phyloP scores from a whole-genome alignment of 2,329 filamentous ascomycete species.

The Aspergillus texensis region DNA sequence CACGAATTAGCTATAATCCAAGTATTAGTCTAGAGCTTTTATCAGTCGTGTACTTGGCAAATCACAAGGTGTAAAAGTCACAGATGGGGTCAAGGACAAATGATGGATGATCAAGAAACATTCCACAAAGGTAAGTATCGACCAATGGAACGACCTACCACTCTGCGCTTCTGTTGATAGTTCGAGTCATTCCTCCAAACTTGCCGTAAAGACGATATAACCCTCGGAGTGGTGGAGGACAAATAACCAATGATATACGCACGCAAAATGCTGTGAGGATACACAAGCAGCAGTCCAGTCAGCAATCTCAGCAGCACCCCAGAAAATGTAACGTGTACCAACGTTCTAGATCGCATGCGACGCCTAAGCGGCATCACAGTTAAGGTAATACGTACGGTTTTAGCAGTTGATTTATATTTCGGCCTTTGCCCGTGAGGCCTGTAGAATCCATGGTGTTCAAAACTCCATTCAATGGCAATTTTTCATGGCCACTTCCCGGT shows the following conservation, averaged over 20 bases:
- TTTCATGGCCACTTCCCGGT: conserved; percentile 26
- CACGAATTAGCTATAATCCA: conserved; percentile 38
- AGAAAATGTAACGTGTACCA: conserved; percentile 2
- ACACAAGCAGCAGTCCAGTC: conserved; percentile 1
- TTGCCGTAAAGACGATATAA: conserved; percentile 43
- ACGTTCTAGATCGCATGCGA: conserved; percentile 6
- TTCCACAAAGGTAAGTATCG: conserved; percentile 8
- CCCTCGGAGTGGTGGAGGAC: conserved; percentile 49
- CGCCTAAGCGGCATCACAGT: background rate
- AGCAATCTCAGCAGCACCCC: conserved; percentile 3
- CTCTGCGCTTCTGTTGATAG: conserved; percentile 35
- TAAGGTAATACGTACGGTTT: conserved; percentile 37
- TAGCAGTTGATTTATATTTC: conserved; percentile 27
- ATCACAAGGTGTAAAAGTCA: background rate
- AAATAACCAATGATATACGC: conserved; percentile 54
- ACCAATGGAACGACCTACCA: conserved; percentile 34
- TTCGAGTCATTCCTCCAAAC: conserved; percentile 37
- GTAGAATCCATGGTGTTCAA: conserved; percentile 30
- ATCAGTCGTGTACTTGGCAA: background rate
- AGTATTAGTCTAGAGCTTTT: background rate
- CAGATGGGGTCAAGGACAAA: background rate
- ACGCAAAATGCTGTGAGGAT: conserved; percentile 39
- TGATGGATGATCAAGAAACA: background rate
- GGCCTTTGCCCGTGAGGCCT: conserved; percentile 26
- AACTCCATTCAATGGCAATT: conserved; percentile 19